A percentile compares a stretch with the other conserved stretches of the same genome.
phyloP scores from a whole-genome alignment of 306 rosid genomes.

The Trifolium dubium region DNA sequence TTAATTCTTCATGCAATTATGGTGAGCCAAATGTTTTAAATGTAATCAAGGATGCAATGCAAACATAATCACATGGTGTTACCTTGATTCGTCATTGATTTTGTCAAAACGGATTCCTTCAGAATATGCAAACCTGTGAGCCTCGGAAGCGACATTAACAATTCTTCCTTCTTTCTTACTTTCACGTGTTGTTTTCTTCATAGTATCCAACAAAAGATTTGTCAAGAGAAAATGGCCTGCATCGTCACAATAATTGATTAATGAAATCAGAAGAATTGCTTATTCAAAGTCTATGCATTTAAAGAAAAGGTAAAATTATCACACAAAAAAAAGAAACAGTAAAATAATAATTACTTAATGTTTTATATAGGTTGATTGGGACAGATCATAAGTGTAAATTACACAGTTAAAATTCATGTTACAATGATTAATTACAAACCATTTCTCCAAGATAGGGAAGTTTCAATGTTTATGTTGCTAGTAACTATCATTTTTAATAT shows the following conservation, averaged over 20 bases:
- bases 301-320: constrained; percentile 7
- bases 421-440: constrained; percentile 5
- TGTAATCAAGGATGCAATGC: constrained; percentile 29
- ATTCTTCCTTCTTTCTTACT: constrained; percentile 84
- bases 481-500: background rate
- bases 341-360: background rate
- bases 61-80: constrained; percentile 5
- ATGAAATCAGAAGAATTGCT: constrained; percentile 19
- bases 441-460: background rate
- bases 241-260: constrained; percentile 8
- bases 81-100: constrained; percentile 76
- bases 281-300: constrained; percentile 18
- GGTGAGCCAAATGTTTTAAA: constrained; percentile 47
- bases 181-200: constrained; percentile 72
- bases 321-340: background rate
- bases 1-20: constrained; percentile 22
- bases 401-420: background rate
- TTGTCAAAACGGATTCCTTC: constrained; percentile 83
- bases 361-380: constrained; percentile 8
- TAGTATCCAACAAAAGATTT: constrained; percentile 77
- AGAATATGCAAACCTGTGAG: constrained; percentile 66
- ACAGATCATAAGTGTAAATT: constrained; percentile 3
- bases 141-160: constrained; percentile 79
- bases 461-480: background rate
- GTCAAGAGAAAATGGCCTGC: constrained; percentile 95